phyloP scores from a whole-genome alignment of 257 asterid species.

The Solanum pennellii region DNA sequence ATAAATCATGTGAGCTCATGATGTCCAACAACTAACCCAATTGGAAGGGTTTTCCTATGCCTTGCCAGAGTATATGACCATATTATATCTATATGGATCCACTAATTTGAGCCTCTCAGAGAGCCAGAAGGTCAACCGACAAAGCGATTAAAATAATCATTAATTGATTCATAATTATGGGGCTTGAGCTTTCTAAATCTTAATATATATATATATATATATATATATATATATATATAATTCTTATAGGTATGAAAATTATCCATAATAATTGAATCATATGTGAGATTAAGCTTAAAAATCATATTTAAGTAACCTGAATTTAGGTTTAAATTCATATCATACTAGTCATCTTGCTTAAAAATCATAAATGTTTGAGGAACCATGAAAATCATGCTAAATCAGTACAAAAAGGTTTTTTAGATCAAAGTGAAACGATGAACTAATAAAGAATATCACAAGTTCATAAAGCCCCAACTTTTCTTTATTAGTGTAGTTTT shows the following conservation, averaged over 20 bases:
- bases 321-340: not conserved
- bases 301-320: not conserved
- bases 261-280: not conserved
- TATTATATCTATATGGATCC: not conserved
- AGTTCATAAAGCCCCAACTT: not conserved
- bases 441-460: not conserved
- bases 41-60: not conserved
- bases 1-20: not conserved
- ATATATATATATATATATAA: too few species aligned
- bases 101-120: not conserved
- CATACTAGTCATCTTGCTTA: not conserved
- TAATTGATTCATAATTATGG: not conserved
- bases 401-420: not conserved
- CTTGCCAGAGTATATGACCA: not conserved
- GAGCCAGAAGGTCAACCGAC: not conserved
- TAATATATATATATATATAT: too few species aligned
- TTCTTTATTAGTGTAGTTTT: too few species aligned
- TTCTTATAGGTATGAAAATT: not conserved
- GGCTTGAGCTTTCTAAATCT: not conserved
- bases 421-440: not conserved
- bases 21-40: not conserved
- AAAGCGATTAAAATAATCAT: too few species aligned
- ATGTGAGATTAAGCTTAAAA: not conserved
- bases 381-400: not conserved
- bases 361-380: not conserved